phyloP scores from a whole-genome alignment of 73 alveolate species.

The Uronychia binucleata region DNA sequence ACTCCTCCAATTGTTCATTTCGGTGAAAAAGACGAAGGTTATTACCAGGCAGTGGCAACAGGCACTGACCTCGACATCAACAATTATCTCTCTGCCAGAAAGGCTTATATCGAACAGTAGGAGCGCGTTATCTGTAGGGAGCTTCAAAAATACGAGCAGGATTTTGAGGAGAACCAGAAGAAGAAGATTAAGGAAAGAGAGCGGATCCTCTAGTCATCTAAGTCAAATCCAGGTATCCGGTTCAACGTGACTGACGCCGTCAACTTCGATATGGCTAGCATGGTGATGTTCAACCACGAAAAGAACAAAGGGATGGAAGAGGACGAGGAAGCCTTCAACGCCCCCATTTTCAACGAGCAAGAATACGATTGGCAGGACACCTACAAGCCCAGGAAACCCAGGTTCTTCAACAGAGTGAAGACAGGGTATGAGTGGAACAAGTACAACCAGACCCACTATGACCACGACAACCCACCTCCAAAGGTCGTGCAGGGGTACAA shows the following conservation, averaged over 20 bases:
- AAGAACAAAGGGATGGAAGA: conserved; percentile 66
- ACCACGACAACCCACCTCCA: conserved; percentile 99
- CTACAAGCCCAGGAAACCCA: conserved; percentile 93
- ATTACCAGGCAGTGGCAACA: conserved; percentile 50
- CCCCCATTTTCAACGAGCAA: conserved; percentile 3
- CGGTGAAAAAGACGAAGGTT: conserved; percentile 46
- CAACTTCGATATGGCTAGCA: conserved; percentile 6
- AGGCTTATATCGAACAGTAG: neutral
- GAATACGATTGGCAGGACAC: conserved; percentile 83
- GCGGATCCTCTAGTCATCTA: neutral
- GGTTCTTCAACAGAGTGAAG: conserved; percentile 93
- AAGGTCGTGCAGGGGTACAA: conserved; percentile 97
- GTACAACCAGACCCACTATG: conserved; percentile 98
- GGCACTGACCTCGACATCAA: neutral
- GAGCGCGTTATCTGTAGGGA: neutral
- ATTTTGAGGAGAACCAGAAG: conserved; percentile 5
- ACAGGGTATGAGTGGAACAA: conserved; percentile 99
- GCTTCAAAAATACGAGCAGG: conserved; percentile 34
- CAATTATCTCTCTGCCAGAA: neutral
- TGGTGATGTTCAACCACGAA: conserved; percentile 59
- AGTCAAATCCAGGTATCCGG: conserved; percentile 4
- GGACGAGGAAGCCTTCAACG: conserved; percentile 76
- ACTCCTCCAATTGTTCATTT: conserved; percentile 43
- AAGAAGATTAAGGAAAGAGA: conserved; percentile 22
- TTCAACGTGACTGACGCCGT: conserved; percentile 38